Base-by-base conservation (phyloP, 768 basidiomycete species). In the Serendipita sp. region DNA sequence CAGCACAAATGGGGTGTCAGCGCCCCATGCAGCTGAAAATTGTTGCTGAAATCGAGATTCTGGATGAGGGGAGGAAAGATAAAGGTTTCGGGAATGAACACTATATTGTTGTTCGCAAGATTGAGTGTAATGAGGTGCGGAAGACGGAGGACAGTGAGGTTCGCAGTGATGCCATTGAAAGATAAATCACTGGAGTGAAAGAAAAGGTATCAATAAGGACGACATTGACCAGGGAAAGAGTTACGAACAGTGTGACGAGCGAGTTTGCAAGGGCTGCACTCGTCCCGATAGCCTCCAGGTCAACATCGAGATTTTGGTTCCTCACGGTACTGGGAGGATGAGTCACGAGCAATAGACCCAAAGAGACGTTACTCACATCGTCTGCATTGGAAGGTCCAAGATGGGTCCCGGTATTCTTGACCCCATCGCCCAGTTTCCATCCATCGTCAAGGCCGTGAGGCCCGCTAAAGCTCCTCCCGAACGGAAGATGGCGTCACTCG, bases 351-450 rank as follows among this genome's bases (percentile, higher is more conserved):
- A 30, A 22, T 22, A 3, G 24, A 41, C 34, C 9, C 50, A 2
- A 3, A 42, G 24, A 62, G n/a, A 45, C 14, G 26, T 28, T 38
- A 69, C 76, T 65, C 68, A 78, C 78, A 79, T 48, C 61, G 70
- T 74, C 61, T 75, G 73, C 17, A 79, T 67, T 0, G 71, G 66
- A 14, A 75, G 67, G 56, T 64, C 60, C 5, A 70, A 64, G 13
- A 78, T 58, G 38, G 71, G 74, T 5, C 68, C 72, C 5, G 78
- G 77, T 41, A 79, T 70, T 2, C 69, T 63, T 17, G 67, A 63
- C 31, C 75, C 74, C 71, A 80, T 72, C 43, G 75, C 67, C 14
- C 69, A 64, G 68, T 79, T 79, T 66, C 73, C 72, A 24, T 76
- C 70, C 26, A 79, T 69, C 16, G 71, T 70, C 14, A 78, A 65